phyloP scores from a whole-genome alignment of 805 yeast species.

The Candida saitoana region DNA sequence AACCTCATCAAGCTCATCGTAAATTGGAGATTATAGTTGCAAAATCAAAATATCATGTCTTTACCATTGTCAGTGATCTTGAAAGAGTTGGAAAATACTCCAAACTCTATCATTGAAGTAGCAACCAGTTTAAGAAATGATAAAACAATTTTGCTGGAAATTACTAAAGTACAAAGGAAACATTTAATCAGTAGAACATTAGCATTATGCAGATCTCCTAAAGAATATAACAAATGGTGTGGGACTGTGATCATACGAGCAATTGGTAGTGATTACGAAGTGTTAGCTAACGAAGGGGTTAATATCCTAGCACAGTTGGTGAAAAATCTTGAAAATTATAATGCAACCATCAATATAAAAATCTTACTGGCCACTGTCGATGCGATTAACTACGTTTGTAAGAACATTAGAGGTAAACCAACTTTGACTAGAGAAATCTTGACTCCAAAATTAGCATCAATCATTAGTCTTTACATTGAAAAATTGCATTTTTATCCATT shows the following conservation, averaged over 20 bases:
- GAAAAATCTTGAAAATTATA: conserved; percentile 37
- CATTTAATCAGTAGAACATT: conserved; percentile 45
- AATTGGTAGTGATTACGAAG: conserved; percentile 31
- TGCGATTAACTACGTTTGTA: conserved; percentile 38
- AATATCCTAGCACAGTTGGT: conserved; percentile 37
- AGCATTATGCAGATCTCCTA: conserved; percentile 24
- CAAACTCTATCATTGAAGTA: conserved; percentile 28
- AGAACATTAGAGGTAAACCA: conserved; percentile 70
- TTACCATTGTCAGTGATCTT: conserved; percentile 21
- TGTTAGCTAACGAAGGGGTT: conserved; percentile 40
- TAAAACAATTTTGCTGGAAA: conserved; percentile 30
- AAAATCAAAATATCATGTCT: conserved; percentile 12
- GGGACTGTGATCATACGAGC: conserved; percentile 53
- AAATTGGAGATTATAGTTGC: conserved; percentile 3
- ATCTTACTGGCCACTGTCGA: conserved; percentile 36
- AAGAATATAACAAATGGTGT: conserved; percentile 50
- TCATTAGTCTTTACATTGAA: conserved; percentile 52
- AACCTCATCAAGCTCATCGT: conserved; percentile 9
- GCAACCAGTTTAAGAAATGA: conserved; percentile 25
- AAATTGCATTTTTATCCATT: conserved; percentile 26
- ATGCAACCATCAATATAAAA: conserved; percentile 29
- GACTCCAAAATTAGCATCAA: conserved; percentile 70
- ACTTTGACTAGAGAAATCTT: conserved; percentile 77
- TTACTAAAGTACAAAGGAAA: conserved; percentile 47
- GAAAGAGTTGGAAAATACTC: conserved; percentile 23